Conservation (phyloP, 1,139 yeast species). For the Zhuliangozyma blackwelliae region DNA sequence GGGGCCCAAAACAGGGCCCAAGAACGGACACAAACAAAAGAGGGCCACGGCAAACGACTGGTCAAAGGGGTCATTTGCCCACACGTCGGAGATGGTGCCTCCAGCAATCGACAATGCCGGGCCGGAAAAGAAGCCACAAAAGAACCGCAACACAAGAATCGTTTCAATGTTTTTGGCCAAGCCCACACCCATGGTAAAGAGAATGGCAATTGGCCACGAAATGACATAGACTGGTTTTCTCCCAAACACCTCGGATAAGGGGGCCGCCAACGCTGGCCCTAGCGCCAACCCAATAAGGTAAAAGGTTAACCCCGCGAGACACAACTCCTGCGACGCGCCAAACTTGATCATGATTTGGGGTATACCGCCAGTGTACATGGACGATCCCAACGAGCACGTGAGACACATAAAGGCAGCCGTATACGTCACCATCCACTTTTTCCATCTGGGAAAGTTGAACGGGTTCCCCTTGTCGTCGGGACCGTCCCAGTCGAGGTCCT, state of each 20-base stretch:
- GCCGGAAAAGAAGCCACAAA: conserved; percentile 75
- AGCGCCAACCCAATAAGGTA: conserved; percentile 67
- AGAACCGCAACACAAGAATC: conserved; percentile 66
- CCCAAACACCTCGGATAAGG: conserved; percentile 71
- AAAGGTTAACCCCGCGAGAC: conserved; percentile 63
- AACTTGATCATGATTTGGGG: conserved; percentile 46
- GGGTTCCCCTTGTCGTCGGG: conserved; percentile 61
- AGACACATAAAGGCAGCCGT: conserved; percentile 60
- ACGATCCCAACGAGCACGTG: conserved; percentile 68
- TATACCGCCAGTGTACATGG: conserved; percentile 61
- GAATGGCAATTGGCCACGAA: conserved; percentile 64
- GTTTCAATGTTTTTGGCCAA: conserved; percentile 53
- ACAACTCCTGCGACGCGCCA: conserved; percentile 53
- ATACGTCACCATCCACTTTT: conserved; percentile 62
- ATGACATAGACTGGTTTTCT: conserved; percentile 58
- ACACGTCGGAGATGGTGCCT: conserved; percentile 76
- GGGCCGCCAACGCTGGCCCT: conserved; percentile 76
- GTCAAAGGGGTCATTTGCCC: conserved; percentile 51
- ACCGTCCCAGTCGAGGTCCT: conserved; percentile 56
- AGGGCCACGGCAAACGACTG: conserved; percentile 66
- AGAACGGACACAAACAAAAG: conserved; percentile 66
- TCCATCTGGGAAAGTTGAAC: conserved; percentile 58
- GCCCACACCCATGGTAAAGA: conserved; percentile 75
- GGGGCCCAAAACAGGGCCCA: conserved; percentile 84
- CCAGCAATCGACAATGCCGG: conserved; percentile 88